Evolutionary conservation across 202 grass and related monocot species (phyloP).

Genomic region (Eragrostis tef): DNA sequence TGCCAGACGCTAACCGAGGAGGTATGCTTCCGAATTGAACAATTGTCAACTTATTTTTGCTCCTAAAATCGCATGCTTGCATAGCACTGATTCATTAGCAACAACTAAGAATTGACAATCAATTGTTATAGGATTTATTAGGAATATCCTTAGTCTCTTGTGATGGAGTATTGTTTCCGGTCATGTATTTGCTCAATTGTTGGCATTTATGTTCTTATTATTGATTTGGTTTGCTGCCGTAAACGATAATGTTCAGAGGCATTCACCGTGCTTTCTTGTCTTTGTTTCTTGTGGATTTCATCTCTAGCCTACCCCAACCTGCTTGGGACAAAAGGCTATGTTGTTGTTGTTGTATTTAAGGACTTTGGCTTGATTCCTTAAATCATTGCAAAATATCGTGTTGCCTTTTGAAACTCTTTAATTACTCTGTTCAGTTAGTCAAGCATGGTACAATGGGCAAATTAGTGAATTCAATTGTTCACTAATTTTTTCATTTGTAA

Average conservation of each 20-base stretch:
- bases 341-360: too few species aligned
- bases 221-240: neutral
- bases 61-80: neutral
- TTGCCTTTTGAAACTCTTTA: neutral
- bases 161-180: neutral
- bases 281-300: too few species aligned
- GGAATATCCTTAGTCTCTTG: too few species aligned
- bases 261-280: too few species aligned
- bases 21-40: neutral
- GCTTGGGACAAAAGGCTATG: too few species aligned
- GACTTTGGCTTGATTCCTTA: too few species aligned
- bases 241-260: neutral
- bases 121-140: too few species aligned
- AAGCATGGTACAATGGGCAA: neutral
- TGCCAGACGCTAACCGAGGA: neutral
- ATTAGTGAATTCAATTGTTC: neutral
- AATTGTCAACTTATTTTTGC: neutral
- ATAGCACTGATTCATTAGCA: neutral
- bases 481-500: neutral
- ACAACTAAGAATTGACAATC: neutral
- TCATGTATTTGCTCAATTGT: neutral
- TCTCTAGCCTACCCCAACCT: too few species aligned
- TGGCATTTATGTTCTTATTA: neutral
- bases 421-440: neutral
- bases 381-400: too few species aligned